Conservation (phyloP, 495 filamentous ascomycete genomes). For the Umbilicaria muhlenbergii region DNA sequence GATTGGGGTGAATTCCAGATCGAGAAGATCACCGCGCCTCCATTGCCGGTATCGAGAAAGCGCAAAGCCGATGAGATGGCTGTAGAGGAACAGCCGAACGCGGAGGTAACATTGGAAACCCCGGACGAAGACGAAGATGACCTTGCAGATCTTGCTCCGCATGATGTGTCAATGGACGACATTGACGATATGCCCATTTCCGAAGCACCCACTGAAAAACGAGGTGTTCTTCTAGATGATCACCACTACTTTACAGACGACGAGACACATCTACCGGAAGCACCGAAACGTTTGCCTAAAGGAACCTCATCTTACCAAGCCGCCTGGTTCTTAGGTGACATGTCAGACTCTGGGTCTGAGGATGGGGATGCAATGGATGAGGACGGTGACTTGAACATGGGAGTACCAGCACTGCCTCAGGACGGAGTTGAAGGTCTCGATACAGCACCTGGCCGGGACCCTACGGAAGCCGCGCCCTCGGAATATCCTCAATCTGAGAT, state of each 20-base stretch:
- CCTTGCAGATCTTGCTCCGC: constrained; percentile 69
- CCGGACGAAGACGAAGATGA: constrained; percentile 70
- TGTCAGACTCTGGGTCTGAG: constrained; percentile 77
- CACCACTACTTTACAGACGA: constrained; percentile 98
- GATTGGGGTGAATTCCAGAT: constrained; percentile 96
- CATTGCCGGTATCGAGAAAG: constrained; percentile 34
- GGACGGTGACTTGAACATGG: constrained; percentile 32
- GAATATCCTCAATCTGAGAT: constrained; percentile 85
- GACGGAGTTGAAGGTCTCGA: constrained; percentile 24
- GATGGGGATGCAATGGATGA: constrained; percentile 49
- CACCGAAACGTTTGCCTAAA: constrained; percentile 64
- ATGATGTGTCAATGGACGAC: constrained; percentile 62
- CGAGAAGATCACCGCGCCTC: constrained; percentile 64
- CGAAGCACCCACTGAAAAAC: constrained; percentile 36
- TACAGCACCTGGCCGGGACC: constrained; percentile 29
- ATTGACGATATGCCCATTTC: constrained; percentile 39
- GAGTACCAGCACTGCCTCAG: constrained; percentile 16
- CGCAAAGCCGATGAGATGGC: constrained; percentile 53
- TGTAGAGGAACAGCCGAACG: constrained; percentile 38
- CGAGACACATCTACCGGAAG: constrained; percentile 42
- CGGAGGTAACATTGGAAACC: constrained; percentile 40
- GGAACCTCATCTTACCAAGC: constrained; percentile 90
- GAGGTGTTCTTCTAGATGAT: constrained; percentile 83
- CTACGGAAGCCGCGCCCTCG: constrained; percentile 65
- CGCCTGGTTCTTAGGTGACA: constrained; percentile 80